Evolutionary conservation across 176 grass and related monocot genomes (phyloP).

Genomic region (Otatea glauca): DNA sequence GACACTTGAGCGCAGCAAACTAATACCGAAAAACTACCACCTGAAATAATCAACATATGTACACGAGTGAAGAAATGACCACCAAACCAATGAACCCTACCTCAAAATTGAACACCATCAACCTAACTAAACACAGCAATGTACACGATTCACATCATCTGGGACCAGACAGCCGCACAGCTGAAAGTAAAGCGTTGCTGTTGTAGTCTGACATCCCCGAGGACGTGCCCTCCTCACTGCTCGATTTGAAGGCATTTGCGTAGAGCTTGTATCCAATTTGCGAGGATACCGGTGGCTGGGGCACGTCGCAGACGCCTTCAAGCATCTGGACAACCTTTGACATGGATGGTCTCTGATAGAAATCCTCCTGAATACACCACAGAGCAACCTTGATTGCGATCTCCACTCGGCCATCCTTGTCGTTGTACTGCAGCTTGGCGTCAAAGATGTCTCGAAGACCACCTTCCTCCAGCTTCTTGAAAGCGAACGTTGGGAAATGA

Average conservation of each 20-base stretch:
- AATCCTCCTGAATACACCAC: slow-evolving; percentile 97
- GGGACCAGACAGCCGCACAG: slow-evolving; percentile 86
- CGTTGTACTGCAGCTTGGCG: slow-evolving; percentile 50
- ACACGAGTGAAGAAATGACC: slow-evolving; percentile 45
- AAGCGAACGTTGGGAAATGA: slow-evolving; percentile 85
- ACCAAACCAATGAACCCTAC: slow-evolving; percentile 28
- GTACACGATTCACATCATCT: slow-evolving; percentile 56
- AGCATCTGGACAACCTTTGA: slow-evolving; percentile 88
- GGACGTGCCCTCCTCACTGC: slow-evolving; percentile 77
- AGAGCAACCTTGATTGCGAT: slow-evolving; percentile 75
- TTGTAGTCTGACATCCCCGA: slow-evolving; percentile 84
- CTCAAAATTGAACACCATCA: slow-evolving; percentile 48
- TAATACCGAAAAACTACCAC: neutral
- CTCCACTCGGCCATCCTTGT: slow-evolving; percentile 67
- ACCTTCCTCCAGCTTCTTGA: slow-evolving; percentile 82
- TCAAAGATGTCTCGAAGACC: slow-evolving; percentile 66
- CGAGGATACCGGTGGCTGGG: slow-evolving; percentile 60
- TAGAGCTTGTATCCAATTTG: slow-evolving; percentile 76
- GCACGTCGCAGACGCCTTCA: slow-evolving; percentile 80
- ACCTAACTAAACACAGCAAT: slow-evolving; percentile 29
- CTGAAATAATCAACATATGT: slow-evolving; percentile 30
- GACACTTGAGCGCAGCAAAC: neutral
- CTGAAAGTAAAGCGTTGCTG: slow-evolving; percentile 84
- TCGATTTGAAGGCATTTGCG: slow-evolving; percentile 74
- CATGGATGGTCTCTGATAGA: slow-evolving; percentile 81